Evolutionary conservation across 1,284 basidiomycete species (phyloP), one percentile per base, ranked within the genome.

Genomic region (Tilletia caries): DNA sequence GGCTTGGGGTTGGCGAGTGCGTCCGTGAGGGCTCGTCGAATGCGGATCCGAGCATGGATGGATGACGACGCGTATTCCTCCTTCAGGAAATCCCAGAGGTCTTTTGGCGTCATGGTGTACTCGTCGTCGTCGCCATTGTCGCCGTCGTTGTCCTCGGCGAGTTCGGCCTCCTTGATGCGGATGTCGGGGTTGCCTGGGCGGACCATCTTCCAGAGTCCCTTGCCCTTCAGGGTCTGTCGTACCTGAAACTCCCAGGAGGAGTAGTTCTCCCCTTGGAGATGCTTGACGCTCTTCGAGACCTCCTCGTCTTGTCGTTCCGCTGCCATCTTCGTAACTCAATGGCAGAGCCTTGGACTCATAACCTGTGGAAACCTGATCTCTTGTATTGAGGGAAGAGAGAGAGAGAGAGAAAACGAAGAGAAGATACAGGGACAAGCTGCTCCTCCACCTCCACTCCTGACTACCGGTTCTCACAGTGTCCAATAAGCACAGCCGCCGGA

Each of bases 401-500:
- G 48, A 50, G 20, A 10, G 43, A 20, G 10, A 50, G 48, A 50
- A 50, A n/a, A n/a, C 4, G 20, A 27, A 18, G 48, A 50, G 48
- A 50, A 50, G 48, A 50, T n/a, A n/a, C 48, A n/a, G 48, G 18
- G 48, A 50, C 48, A 50, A 50, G 48, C 48, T 50, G 48, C 25
- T n/a, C 18, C 48, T 20, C 48, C 48, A 50, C 48, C 20, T 50
- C 20, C 20, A 20, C 25, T 50, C 48, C 25, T 20, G 20, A 6
- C 48, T 6, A 20, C 48, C 4, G 20, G 4, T 50, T 50, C 37
- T 13, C 48, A 50, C 18, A 54, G 10, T 44, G n/a, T n/a, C n/a
- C n/a, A n/a, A n/a, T n/a, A n/a, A n/a, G n/a, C n/a, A n/a, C n/a
- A n/a, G n/a, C n/a, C n/a, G n/a, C n/a, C n/a, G n/a, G n/a, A n/a